Evolutionary conservation across 2,329 filamentous ascomycete genomes (phyloP), one percentile per base, ranked within the genome.

Genomic region (Trichoderma atrobrunneum): DNA sequence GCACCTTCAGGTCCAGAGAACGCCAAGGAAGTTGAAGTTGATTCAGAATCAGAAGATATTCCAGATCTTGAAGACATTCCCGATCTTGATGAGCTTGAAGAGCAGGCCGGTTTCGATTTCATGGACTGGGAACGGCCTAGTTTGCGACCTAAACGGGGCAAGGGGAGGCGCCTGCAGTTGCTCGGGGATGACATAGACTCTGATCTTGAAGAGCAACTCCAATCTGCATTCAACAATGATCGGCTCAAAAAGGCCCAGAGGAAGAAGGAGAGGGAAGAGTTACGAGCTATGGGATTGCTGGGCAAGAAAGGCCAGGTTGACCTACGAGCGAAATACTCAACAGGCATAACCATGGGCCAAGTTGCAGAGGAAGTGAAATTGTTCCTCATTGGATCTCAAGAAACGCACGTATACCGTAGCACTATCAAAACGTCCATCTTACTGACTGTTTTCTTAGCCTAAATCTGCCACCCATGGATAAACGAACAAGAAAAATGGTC

Each of bases 391-490:
- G 87, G 90, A 24, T 81, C 86, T 2, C 87, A 87, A 67, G 85
- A 90, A 76, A 90, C 86, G 91, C 94, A 84, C 78, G 87, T 83
- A 43, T 26, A 30, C 18, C 59, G 36, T 26, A 28, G 48, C 18
- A 21, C 69, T 32, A 7, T 10, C 7, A 43, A 32, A 18, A 26
- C 14, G 18, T 5, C 12, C 16, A 26, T 32, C 70, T 30, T 43
- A 43, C 72, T 75, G 62, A 77, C 73, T 67, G 43, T 26, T 24
- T 34, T 36, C 69, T 34, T 74, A 94, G 92, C 60, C 85, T 96
- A 7, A 84, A 89, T 5, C 85, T 98, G 28, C 93, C 95, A 3
- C 93, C 95, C 0, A 97, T 98, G 90, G 90, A 93, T 71, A 93
- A 94, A 73, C 82, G 87, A 59, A 88, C 91, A 51, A 91, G 96